Conservation (phyloP, 192 early-diverging fungal genomes). For the Rhizoclosmatium sp. region DNA sequence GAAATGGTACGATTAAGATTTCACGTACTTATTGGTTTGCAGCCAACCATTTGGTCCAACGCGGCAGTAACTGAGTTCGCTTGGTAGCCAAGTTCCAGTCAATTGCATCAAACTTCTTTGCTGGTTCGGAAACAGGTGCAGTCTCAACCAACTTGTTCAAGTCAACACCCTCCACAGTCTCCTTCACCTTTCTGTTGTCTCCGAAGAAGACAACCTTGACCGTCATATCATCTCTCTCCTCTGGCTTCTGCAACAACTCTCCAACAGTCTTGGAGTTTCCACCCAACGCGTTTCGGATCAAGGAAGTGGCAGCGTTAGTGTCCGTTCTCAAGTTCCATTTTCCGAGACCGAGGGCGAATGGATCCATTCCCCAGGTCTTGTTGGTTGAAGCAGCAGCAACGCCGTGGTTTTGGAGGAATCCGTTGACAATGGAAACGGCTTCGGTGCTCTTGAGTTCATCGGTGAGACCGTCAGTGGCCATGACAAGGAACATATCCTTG, state of each 20-base stretch:
- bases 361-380: slow-evolving; percentile 5
- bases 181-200: background rate
- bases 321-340: slow-evolving; percentile 25
- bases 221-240: slow-evolving; percentile 57
- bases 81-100: background rate
- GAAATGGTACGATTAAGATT: no score
- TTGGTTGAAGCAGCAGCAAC: background rate
- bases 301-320: slow-evolving; percentile 47
- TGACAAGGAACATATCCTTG: slow-evolving; percentile 52
- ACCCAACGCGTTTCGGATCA: slow-evolving; percentile 53
- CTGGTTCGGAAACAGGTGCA: background rate
- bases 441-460: slow-evolving; percentile 48
- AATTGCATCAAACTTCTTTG: background rate
- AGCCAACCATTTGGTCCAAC: slow-evolving; percentile 25
- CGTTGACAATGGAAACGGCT: slow-evolving; percentile 44
- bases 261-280: slow-evolving; percentile 29
- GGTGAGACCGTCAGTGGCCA: slow-evolving; percentile 59
- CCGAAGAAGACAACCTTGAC: slow-evolving; percentile 56
- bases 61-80: slow-evolving; percentile 7
- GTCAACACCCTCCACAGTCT: slow-evolving; percentile 1
- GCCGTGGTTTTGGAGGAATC: slow-evolving; percentile 7
- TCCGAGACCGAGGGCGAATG: background rate
- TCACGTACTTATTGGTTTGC: background rate
- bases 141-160: background rate
- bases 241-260: slow-evolving; percentile 40